Evolutionary conservation across 2,329 filamentous ascomycete genomes (phyloP), one percentile per base, ranked within the genome.

Genomic region (Calonectria honghensis): DNA sequence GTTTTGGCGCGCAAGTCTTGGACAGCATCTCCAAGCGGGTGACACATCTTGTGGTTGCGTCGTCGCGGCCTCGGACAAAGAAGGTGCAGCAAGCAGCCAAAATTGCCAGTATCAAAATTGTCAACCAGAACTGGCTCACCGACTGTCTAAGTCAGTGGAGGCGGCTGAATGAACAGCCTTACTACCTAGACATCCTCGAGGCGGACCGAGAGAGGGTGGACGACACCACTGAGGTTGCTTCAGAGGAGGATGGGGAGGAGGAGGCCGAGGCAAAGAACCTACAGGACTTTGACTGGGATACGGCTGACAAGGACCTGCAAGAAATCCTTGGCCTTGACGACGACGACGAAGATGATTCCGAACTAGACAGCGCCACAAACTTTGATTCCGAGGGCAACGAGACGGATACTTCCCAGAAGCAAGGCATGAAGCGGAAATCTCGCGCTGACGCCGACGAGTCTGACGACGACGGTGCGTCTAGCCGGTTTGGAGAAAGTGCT

Each of bases 81-180:
- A 99, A 99, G 85, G 95, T 98, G 54, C 93, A 95, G 63, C 94
- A 96, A 84, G 97, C 97, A 0, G 93, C 94, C 18, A 92, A 93
- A 76, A 94, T 95, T 70, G 89, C 94, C 0, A 91, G 92, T 67
- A 94, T 98, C 84, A 96, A 96, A 83, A 98, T 99, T 73, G 97
- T 99, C 63, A 96, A 94, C 79, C 94, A 96, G 68, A 92, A 95
- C 80, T 99, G 97, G 97, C 91, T 99, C 37, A 90, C 93, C 39
- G 94, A 96, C 78, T 97, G 93, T 70, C 92, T 98, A 76, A 94
- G 92, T 32, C 93, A 94, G 83, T 99, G 97, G 97, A 89, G 91
- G 76, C 93, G 91, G 72, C 88, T 97, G 14, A 93, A 97, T 71
- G 96, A 98, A 83, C 89, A 89, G 3, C 93, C 94, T 0, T 98